Base-by-base conservation (phyloP, 805 yeast species). In the Ogataea pini region DNA sequence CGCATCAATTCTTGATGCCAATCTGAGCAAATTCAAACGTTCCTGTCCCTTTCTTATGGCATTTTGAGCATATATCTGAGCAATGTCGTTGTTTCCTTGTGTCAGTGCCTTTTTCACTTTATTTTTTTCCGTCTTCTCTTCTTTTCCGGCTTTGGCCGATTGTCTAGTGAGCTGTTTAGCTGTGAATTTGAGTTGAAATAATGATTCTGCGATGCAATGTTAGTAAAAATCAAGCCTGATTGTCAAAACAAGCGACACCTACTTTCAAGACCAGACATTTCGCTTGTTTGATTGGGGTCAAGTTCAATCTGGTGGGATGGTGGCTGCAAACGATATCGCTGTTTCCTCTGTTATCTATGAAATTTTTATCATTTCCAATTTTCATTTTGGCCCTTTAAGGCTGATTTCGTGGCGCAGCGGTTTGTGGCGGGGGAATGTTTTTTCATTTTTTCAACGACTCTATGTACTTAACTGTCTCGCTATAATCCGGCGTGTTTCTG, bases 31-130 rank as follows among this genome's bases (percentile, higher is more conserved):
- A 62, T 86, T 92, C 45, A 92, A 73, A 53, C 92, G 73, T 67
- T 94, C 99, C 59, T 86, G 87, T 39, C 86, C 77, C 67, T 94
- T 94, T 43, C 99, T 78, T 37, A 95, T 89, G 32, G 98, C 97
- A 68, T 91, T 94, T 56, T 91, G 96, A 0, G 99, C 99, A 61
- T 94, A 92, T 38, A 94, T 77, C 63, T 83, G 86, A 0, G 98
- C 98, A 51, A 94, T 90, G 63, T 94, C 99, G 58, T 84, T 86
- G 64, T 86, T 85, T 14, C 96, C 96, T 57, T 85, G 89, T 42
- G 75, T 73, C 72, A 89, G 73, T 1, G 96, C 96, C 75, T 89
- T 92, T 68, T 92, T 92, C 51, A 90, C 84, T 63, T 88, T 89
- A 58, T 85, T 85, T 68, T 89, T 89, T 69, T 94, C 98, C 33